Evolutionary conservation across 1,139 yeast species (phyloP).

Genomic region (Entelexis sorbosivorans): DNA sequence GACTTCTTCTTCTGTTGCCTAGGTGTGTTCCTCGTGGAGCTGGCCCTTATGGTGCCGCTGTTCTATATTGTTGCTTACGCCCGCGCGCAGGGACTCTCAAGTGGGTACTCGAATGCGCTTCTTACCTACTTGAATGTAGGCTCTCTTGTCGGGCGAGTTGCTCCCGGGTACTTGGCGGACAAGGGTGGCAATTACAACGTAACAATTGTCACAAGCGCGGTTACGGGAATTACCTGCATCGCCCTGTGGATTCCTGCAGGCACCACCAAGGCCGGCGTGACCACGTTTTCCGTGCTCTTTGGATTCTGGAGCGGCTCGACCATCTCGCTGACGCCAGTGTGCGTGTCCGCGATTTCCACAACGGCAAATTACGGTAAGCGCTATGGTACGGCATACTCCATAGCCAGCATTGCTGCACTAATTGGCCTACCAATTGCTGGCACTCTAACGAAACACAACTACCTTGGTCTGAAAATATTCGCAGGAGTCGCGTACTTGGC

Average conservation of each 20-base stretch:
- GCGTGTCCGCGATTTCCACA: slow-evolving; percentile 46
- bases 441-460: slow-evolving; percentile 28
- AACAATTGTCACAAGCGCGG: slow-evolving; percentile 35
- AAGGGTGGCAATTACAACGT: slow-evolving; percentile 43
- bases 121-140: slow-evolving; percentile 39
- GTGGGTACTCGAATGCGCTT: slow-evolving; percentile 36
- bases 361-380: slow-evolving; percentile 57
- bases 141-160: slow-evolving; percentile 40
- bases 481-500: slow-evolving; percentile 26
- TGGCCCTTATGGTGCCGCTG: slow-evolving; percentile 40
- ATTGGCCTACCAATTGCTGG: slow-evolving; percentile 46
- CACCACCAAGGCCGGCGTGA: slow-evolving; percentile 32
- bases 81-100: slow-evolving; percentile 35
- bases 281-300: slow-evolving; percentile 41
- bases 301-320: slow-evolving; percentile 47
- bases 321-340: slow-evolving; percentile 39
- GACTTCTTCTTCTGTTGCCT: slow-evolving; percentile 35
- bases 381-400: slow-evolving; percentile 57
- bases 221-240: slow-evolving; percentile 31
- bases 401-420: slow-evolving; percentile 49
- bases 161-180: slow-evolving; percentile 44
- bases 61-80: slow-evolving; percentile 47
- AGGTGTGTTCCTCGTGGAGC: slow-evolving; percentile 41
- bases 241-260: slow-evolving; percentile 49
- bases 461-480: slow-evolving; percentile 29